These are phyloP conservation scores for Cubamyces lactineus DNA, from an alignment of 768 basidiomycete species.

Conservation along the genomic window DNA sequence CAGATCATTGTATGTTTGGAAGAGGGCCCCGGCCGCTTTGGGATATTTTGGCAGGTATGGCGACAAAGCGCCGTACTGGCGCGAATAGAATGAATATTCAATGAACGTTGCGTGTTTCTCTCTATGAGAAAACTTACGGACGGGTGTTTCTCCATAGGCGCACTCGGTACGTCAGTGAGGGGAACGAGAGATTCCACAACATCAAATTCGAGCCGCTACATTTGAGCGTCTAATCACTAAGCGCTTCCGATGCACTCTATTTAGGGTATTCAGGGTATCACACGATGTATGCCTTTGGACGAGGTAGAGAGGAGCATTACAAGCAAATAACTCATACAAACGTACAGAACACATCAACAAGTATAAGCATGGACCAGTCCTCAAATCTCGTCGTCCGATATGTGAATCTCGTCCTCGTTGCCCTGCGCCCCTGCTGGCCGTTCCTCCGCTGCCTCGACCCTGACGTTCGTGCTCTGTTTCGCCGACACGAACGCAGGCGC, in stretches of 20 bases:
- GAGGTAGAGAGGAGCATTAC: constrained; percentile 1
- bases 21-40: constrained; percentile 57
- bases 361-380: constrained; percentile 8
- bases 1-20: constrained; percentile 80
- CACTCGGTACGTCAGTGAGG: no score
- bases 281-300: background rate
- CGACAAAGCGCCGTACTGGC: constrained; percentile 51
- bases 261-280: constrained; percentile 5
- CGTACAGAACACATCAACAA: constrained; percentile 16
- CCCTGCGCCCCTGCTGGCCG: constrained; percentile 37
- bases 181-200: no score
- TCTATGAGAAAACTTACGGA: constrained; percentile 27
- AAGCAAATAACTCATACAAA: constrained; percentile 27
- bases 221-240: background rate
- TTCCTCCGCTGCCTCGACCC: constrained; percentile 42
- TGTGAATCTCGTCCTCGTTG: constrained; percentile 87
- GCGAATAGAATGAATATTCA: background rate
- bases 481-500: constrained; percentile 83
- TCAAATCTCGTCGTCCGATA: constrained; percentile 81
- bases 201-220: background rate
- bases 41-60: constrained; percentile 63
- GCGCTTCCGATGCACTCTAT: background rate
- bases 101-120: background rate
- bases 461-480: constrained; percentile 48
- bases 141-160: constrained; percentile 32